Percentiles rank a stretch among this genome's conserved stretches.
Conservation (phyloP, 257 asterid species). For the Capsicum pubescens region DNA sequence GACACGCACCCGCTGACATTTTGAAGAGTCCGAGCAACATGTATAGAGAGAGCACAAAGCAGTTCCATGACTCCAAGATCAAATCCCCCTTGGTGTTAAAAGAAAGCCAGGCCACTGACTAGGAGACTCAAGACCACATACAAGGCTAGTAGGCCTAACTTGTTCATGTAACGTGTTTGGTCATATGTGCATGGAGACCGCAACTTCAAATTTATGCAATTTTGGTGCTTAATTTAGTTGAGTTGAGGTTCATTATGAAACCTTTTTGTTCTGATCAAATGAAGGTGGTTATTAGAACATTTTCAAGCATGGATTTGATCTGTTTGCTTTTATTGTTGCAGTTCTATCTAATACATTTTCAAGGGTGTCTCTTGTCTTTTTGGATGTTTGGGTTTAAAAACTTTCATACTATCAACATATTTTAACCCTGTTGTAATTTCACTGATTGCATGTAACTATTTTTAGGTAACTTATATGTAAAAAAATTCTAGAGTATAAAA, state of each 20-base stretch:
- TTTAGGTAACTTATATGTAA: not conserved
- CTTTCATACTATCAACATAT: not conserved
- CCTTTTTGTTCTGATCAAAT: constrained; percentile 6
- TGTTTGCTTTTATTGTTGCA: too few relatives aligned
- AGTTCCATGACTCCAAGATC: constrained; percentile 12
- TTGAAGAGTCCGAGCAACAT: too few relatives aligned
- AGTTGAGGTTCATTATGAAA: not conserved
- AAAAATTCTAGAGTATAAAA: not conserved
- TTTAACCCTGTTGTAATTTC: not conserved
- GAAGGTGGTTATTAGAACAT: not conserved
- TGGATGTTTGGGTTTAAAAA: not conserved
- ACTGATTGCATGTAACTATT: not conserved
- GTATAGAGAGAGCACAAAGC: not conserved
- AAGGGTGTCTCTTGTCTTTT: too few relatives aligned
- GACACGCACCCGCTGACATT: too few relatives aligned
- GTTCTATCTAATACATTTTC: too few relatives aligned
- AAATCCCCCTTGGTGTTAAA: not conserved
- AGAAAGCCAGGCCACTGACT: not conserved
- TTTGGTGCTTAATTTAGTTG: not conserved
- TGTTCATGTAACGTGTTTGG: constrained; percentile 4
- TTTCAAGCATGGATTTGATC: too few relatives aligned
- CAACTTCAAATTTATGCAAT: constrained; percentile 4
- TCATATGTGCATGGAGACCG: not conserved
- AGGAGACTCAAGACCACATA: constrained; percentile 14
- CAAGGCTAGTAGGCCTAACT: not conserved